Base-by-base conservation (phyloP, 169 alveolate genomes). In the Plasmodium chabaudi region DNA sequence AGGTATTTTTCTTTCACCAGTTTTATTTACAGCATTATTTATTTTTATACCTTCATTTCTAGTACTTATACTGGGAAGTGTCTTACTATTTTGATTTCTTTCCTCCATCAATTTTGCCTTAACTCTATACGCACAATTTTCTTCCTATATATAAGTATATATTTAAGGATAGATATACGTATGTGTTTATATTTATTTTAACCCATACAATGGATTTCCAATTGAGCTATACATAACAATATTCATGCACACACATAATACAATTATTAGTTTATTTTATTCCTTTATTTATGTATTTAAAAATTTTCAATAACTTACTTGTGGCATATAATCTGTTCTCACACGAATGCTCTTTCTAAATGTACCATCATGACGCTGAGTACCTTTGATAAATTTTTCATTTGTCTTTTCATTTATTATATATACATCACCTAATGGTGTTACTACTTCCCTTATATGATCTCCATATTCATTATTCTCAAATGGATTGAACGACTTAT, bases 351-450 rank as follows among this genome's bases (percentile, higher is more conserved):
- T 91, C 60, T 82, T 87, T 15, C 96, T 91, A 47, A 64, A 82
- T 21, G 93, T 87, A n/a, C 96, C 96, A 87, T 93, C 96, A 84
- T 91, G 84, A 27, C 96, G 73, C 46, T 73, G 89, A 27, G 95
- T 65, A 9, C 94, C 94, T 49, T 87, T 88, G 34, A 93, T 92
- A 68, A 61, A 88, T 42, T 74, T 92, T n/a, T 75, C 95, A 27
- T 93, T 92, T 7, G 95, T 92, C 44, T 65, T 67, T n/a, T 65
- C 70, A 69, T 92, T 92, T 19, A 92, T 74, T 44, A 79, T 70
- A 77, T 93, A 93, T 2, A 65, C 71, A 65, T 93, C 96, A 55
- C 96, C 96, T 64, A 59, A 68, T 9, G 86, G 93, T 5, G 94
- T 86, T 19, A 87, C 87, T 15, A 79, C 72, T 65, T 79, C 89